Evolutionary conservation across 257 asterid species (phyloP).

Genomic region (Solanum lycopersicoides): DNA sequence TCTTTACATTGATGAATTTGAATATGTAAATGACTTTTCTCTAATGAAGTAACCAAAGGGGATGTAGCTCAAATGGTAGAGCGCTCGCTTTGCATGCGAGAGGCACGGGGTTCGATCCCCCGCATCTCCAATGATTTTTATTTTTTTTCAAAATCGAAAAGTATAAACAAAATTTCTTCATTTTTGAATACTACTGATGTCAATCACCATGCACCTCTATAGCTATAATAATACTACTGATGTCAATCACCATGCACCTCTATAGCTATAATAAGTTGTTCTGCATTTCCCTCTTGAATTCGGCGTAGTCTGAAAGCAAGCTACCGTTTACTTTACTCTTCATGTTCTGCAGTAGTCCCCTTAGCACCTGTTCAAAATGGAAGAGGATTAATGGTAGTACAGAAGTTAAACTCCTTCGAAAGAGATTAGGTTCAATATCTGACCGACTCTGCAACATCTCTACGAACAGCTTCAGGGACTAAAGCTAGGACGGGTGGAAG

Average conservation of each 20-base stretch:
- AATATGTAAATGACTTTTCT: neutral
- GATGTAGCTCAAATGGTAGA: conserved; percentile 99
- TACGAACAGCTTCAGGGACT: conserved; percentile 72
- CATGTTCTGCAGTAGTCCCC: conserved; percentile 73
- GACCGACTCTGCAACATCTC: conserved; percentile 83
- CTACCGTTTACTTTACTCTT: conserved; percentile 68
- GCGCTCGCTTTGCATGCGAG: conserved; percentile 99
- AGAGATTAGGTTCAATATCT: conserved; percentile 9
- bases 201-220: neutral
- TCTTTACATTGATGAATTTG: neutral
- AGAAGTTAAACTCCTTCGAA: neutral
- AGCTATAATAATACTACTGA: neutral
- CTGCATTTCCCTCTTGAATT: conserved; percentile 64
- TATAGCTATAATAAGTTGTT: conserved; percentile 12
- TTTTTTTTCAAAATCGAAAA: too few species aligned
- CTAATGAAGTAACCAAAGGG: conserved; percentile 16
- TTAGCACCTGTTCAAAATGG: conserved; percentile 42
- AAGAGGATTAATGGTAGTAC: too few species aligned
- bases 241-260: neutral
- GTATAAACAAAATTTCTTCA: neutral
- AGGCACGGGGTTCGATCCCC: conserved; percentile 98
- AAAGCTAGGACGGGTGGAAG: conserved; percentile 73
- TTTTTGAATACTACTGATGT: neutral
- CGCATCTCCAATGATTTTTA: conserved; percentile 35
- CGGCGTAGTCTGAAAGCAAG: conserved; percentile 69